Evolutionary conservation across 2,329 filamentous ascomycete genomes (phyloP), one percentile per base, ranked within the genome.

Genomic region (Nothophoma quercina): DNA sequence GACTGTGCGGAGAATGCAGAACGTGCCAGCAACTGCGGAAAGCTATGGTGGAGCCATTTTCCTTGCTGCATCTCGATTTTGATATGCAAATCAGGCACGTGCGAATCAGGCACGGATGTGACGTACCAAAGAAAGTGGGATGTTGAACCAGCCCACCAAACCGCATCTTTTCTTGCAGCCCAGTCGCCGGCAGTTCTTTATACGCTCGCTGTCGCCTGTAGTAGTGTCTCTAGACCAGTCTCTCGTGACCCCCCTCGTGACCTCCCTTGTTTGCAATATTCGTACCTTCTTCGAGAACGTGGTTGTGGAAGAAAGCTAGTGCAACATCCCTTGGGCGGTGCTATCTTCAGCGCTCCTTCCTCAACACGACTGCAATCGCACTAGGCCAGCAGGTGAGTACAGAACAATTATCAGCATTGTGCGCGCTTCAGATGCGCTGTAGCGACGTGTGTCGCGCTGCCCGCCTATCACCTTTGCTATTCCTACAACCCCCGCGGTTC

Each of bases 61-160:
- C 46, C 52, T 35, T 51, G 52, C 46, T 55, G 38, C 42, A 19
- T 22, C 33, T 39, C 50, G 43, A 53, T 53, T 48, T 51, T 42
- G 41, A 55, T 42, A 40, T 50, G 46, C 46, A 38, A 36, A 39
- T 30, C 12, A 33, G 34, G 51, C 35, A 47, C 33, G 45, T 42
- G 40, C 49, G 33, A 22, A 18, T 35, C 33, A n/a, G n/a, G 33
- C 51, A 33, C 21, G 22, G 28, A 22, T 44, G 51, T 55, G 51
- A 55, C 51, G 51, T 55, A 55, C 41, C 23, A 42, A 36, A 30
- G 42, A 53, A 54, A 53, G 57, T 58, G 57, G 57, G 41, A 57
- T 60, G 57, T 45, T 33, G 35, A 46, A 48, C 40, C 53, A 60
- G 47, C 57, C 57, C 57, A 57, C 54, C 54, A 60, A 52, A 36